Evolutionary conservation across 805 yeast species (phyloP), one percentile per base, ranked within the genome.

Genomic region (Barnettozyma californica): DNA sequence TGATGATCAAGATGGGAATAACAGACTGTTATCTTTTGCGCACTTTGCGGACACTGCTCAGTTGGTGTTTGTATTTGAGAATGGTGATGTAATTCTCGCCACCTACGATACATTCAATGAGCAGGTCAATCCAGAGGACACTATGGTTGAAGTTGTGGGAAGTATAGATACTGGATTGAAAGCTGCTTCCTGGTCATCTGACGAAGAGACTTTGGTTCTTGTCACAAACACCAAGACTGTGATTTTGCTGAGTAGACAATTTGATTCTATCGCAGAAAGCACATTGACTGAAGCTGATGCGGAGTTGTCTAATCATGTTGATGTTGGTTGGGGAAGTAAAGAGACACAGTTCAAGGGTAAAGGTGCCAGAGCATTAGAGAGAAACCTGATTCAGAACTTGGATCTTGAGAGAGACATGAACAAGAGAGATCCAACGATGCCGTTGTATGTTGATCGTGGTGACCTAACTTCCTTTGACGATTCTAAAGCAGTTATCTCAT

Each of bases 281-380:
- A 64, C 67, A 27, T 66, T 75, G 21, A 52, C 65, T 4, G 64
- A 58, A 0, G 76, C 74, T 9, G 99, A 94, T 63, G 72, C 91
- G 42, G 64, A 69, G 31, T 68, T 79, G 44, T 83, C 90, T 2
- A 83, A 82, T 55, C 96, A 94, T 62, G 97, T 94, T 34, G 84
- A 92, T 25, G 97, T 94, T 39, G 99, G 99, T 23, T 94, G 99
- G 99, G 99, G 99, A 61, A 87, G 85, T 53, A 83, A 84, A 56
- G 98, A 92, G 65, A 94, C 99, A 0, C 99, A 94, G 68, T 94
- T 94, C 66, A 82, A 85, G 66, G 99, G 99, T 45, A 83, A 78
- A 60, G 99, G 99, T 53, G 94, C 87, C 27, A 84, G 83, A 59
- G 89, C 86, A 8, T 61, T 78, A 51, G 95, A 86, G 67, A 76